Conservation (phyloP, 164 flowering plant species). For the Buxus sempervirens region DNA sequence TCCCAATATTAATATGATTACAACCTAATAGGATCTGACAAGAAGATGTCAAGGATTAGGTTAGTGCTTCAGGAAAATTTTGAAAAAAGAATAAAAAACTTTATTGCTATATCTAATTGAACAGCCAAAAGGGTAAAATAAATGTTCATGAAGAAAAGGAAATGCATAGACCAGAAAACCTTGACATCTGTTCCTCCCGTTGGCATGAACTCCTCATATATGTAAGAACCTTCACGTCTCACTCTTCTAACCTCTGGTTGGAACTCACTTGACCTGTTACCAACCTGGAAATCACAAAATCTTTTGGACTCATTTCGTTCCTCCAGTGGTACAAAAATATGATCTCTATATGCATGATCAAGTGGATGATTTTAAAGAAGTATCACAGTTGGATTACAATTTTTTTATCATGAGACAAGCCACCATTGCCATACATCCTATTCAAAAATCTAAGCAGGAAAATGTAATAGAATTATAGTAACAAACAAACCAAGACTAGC, state of each 20-base stretch:
- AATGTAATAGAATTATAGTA: too few species aligned
- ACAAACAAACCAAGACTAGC: too few species aligned
- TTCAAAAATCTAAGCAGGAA: too few species aligned
- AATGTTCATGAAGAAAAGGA: neutral
- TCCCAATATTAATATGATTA: too few species aligned
- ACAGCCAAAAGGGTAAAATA: too few species aligned
- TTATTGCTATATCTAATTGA: too few species aligned
- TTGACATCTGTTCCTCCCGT: slow-evolving; percentile 99
- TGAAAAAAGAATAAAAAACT: too few species aligned
- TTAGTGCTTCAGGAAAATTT: too few species aligned
- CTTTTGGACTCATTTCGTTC: neutral
- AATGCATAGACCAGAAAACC: slow-evolving; percentile 37
- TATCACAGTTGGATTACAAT: neutral
- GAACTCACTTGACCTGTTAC: slow-evolving; percentile 97
- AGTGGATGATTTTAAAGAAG: neutral
- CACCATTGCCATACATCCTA: too few species aligned
- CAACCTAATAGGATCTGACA: neutral
- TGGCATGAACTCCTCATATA: slow-evolving; percentile 99
- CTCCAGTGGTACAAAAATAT: neutral
- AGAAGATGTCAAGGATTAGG: neutral
- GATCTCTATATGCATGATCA: neutral
- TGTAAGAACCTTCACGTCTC: slow-evolving; percentile 95
- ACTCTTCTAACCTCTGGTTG: slow-evolving; percentile 98
- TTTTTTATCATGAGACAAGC: neutral
- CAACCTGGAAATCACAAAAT: slow-evolving; percentile 53